Evolutionary conservation across 176 grass and related monocot genomes (phyloP).

Genomic region (Tuctoria greenei): DNA sequence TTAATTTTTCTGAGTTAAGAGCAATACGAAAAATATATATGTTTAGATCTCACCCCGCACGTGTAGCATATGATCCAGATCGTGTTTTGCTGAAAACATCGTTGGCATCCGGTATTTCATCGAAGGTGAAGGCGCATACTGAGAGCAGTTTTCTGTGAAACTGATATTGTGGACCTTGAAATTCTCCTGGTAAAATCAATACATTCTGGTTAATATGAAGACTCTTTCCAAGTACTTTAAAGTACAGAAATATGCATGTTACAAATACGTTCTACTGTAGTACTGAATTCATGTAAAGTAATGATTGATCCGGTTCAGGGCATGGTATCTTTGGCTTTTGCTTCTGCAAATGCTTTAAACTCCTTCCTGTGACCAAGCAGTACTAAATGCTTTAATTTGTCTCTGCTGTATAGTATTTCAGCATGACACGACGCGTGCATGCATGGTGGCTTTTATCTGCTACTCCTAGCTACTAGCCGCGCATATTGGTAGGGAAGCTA

Average conservation of each 20-base stretch:
- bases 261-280: neutral
- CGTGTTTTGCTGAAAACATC: conserved; percentile 40
- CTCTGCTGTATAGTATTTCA: conserved; percentile 34
- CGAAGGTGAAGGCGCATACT: conserved; percentile 52
- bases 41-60: conserved; percentile 48
- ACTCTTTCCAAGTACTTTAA: neutral
- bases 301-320: neutral
- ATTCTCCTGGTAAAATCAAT: conserved; percentile 31
- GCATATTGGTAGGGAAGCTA: conserved; percentile 6
- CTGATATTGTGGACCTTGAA: conserved; percentile 43
- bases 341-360: conserved; percentile 22
- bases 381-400: conserved; percentile 38
- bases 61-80: conserved; percentile 47
- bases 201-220: neutral
- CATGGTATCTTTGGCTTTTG: conserved; percentile 7
- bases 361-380: conserved; percentile 39
- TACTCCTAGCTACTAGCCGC: conserved; percentile 1
- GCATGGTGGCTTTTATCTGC: conserved; percentile 27
- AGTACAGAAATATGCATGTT: neutral
- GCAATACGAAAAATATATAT: neutral
- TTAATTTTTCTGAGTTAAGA: neutral
- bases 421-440: conserved; percentile 43
- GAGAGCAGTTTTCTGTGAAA: conserved; percentile 34
- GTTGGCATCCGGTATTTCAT: conserved; percentile 38
- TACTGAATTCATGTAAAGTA: neutral